Base-by-base conservation (phyloP, 768 basidiomycete genomes). In the Tephrocybe rancida region DNA sequence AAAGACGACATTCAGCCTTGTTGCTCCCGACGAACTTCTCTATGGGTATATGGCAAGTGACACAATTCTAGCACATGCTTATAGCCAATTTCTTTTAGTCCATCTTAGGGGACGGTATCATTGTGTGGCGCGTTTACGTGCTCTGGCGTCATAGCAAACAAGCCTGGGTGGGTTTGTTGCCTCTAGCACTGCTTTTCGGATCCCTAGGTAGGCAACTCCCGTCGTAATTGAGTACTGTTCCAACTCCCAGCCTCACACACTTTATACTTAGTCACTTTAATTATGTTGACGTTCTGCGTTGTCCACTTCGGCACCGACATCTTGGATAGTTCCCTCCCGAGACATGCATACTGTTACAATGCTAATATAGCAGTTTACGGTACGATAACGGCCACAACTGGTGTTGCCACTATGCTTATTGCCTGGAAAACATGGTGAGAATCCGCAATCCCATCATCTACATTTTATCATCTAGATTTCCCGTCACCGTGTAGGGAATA, bases 61-160 rank as follows among this genome's bases (percentile, higher is more conserved):
- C 19, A 24, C 18, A 39, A 9, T 25, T 11, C 27, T 44, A 9
- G 22, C 6, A 13, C 14, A n/a, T 11, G 13, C 10, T 22, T 16
- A 48, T 46, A 8, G 21, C 19, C 35, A 14, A 18, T 22, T 37
- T 43, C 42, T 27, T 3, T 5, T 41, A 51, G 55, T 50, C 55
- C 3, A 56, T 50, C 18, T 14, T 56, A 0, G 55, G 55, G 29
- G 55, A 56, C 14, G 55, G 44, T 3, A 56, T 56, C 37, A 41
- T 56, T 11, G 29, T 56, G 18, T 56, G 55, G 55, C 55, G 55
- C 19, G 55, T 56, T n/a, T 47, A 50, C 29, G 49, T 16, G 2
- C 55, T 56, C n/a, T 56, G 55, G 55, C 21, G 49, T 9, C 29
- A 24, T 0, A 34, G 25, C 3, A 30, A 24, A 32, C 22, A 24